These are phyloP conservation scores for Metarhizium humberi DNA, from an alignment of 2,329 filamentous ascomycete species.

Conservation along the genomic window DNA sequence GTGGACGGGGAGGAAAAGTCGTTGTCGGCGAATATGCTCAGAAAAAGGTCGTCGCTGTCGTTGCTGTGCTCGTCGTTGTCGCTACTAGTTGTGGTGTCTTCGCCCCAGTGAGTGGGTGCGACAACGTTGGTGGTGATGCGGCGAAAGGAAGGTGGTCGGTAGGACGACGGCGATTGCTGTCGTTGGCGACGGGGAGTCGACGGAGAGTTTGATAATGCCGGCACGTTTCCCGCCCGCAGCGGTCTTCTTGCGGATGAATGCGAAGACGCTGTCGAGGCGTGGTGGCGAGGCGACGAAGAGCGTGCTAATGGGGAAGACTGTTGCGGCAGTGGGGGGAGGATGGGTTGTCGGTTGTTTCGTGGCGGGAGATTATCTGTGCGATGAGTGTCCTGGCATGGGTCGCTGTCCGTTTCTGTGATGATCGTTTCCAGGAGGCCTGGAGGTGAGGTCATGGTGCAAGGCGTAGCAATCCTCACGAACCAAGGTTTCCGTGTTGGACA, in stretches of 20 bases:
- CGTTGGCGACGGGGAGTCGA: constrained; percentile 1
- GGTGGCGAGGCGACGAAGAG: constrained; percentile 10
- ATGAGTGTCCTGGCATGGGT: not conserved
- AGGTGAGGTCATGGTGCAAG: not conserved
- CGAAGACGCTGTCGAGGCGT: not conserved
- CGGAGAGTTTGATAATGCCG: not conserved
- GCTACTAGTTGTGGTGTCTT: constrained; percentile 7
- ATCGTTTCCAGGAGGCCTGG: not conserved
- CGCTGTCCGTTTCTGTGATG: not conserved
- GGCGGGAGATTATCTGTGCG: not conserved
- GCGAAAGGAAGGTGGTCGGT: constrained; percentile 1
- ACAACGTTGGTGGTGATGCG: not conserved
- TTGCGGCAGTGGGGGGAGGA: constrained; percentile 7
- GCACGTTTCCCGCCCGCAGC: not conserved
- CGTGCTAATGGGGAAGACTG: constrained; percentile 7
- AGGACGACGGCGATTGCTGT: not conserved
- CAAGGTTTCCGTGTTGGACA: not conserved
- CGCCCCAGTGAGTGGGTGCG: constrained; percentile 4
- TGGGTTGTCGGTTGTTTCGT: not conserved
- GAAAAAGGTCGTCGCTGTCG: constrained; percentile 13
- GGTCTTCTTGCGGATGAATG: not conserved
- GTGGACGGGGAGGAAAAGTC: constrained; percentile 27
- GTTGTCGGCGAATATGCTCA: constrained; percentile 16
- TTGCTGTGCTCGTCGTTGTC: not conserved
- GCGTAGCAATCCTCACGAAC: not conserved